Base-by-base conservation (phyloP, 352 stramenopile genomes). In the Phytophthora agathidicida region DNA sequence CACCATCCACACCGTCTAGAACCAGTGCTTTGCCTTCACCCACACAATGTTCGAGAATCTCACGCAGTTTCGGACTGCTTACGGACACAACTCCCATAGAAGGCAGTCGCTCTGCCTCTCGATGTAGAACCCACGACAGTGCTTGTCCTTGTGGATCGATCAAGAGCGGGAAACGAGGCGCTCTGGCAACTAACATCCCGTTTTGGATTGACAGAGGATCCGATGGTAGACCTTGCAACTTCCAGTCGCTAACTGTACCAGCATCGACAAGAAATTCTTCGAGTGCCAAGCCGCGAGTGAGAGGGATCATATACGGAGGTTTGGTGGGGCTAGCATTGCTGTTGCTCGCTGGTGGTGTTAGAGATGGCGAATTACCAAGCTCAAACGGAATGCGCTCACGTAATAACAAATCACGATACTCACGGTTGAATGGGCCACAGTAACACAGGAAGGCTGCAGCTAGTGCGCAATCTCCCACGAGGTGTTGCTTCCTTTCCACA, bases 111-210 rank as follows among this genome's bases (percentile, higher is more conserved):
- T 81, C 71, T 2, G 60, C 77, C 63, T 97, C 90, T 36, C 82
- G 75, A 43, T 68, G 71, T 3, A 85, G 54, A 24, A 98, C 88
- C 91, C 89, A 98, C n/a, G 73, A 66, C 5, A 97, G 43, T 3
- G 86, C 91, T 75, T 98, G 88, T 2, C 89, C 91, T 55, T 98
- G 91, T 14, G 91, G 91, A 45, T 98, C 90, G 30, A 97, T 95
- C 13, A 98, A 68, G 10, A 98, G 61, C 6, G 90, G 89, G 39
- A 86, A 97, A 7, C 89, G 74, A 5, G 71, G 76, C 7, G 75
- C 86, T 65, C 83, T 51, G 5, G 86, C 91, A 7, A 97, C 88
- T 5, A 98, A 60, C 43, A 97, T 86, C 7, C 89, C 91, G 53
- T 98, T 98, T 59, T 98, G 88, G 45, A 96, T 96, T 0, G 88